These are phyloP conservation scores for Argentina anserina DNA, from an alignment of 306 rosid species.

Conservation along the genomic window DNA sequence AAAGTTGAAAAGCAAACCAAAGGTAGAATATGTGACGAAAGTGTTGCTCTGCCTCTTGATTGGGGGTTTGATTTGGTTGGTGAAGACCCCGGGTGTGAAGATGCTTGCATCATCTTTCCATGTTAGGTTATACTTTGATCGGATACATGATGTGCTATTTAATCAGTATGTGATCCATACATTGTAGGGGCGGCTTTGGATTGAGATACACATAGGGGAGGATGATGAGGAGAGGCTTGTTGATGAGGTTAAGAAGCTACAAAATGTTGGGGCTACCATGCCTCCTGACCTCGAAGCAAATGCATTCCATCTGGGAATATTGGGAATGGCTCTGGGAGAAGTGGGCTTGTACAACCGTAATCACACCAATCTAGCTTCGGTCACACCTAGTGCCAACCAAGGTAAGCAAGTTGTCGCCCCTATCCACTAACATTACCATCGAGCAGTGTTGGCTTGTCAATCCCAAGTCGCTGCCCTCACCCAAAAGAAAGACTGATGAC, in stretches of 20 bases:
- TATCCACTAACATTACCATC: too few relatives aligned
- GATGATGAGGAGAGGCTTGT: slow-evolving; percentile 70
- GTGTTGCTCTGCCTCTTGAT: slow-evolving; percentile 58
- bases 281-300: slow-evolving; percentile 62
- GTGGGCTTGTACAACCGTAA: too few relatives aligned
- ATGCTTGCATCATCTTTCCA: slow-evolving; percentile 83
- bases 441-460: too few relatives aligned
- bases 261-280: slow-evolving; percentile 72
- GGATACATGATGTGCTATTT: slow-evolving; percentile 77
- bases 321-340: slow-evolving; percentile 42
- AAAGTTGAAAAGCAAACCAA: slow-evolving; percentile 60
- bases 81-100: slow-evolving; percentile 69
- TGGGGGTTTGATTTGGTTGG: slow-evolving; percentile 68
- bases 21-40: slow-evolving; percentile 41
- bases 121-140: slow-evolving; percentile 73
- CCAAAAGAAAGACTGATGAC: too few relatives aligned
- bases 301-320: slow-evolving; percentile 34
- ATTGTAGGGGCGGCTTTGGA: slow-evolving; percentile 68
- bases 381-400: too few relatives aligned
- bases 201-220: slow-evolving; percentile 50
- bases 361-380: too few relatives aligned
- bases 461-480: too few relatives aligned
- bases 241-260: slow-evolving; percentile 69
- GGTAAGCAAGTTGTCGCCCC: too few relatives aligned
- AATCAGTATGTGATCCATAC: slow-evolving; percentile 77